Percentiles rank a stretch among this genome's conserved stretches.
Conservation (phyloP, 2,329 filamentous ascomycete genomes). For the Periconia sp. region DNA sequence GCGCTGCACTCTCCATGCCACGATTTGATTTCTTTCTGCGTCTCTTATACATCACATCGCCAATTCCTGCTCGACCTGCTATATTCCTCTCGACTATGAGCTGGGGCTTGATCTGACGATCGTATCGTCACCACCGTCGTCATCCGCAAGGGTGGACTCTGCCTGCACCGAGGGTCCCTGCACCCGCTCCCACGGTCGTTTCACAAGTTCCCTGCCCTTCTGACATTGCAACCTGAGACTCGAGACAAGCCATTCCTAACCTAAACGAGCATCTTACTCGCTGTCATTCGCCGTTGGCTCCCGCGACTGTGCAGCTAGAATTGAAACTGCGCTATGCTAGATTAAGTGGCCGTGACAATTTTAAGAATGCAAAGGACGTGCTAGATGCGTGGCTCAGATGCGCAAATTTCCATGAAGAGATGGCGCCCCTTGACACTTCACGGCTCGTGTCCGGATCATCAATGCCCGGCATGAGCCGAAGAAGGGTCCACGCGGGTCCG, state of each 20-base stretch:
- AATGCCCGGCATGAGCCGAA: too few relatives aligned
- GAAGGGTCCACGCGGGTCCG: too few relatives aligned
- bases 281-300: slow-evolving; percentile 1
- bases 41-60: slow-evolving; percentile 1
- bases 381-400: too few relatives aligned
- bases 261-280: slow-evolving; percentile 8
- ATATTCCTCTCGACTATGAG: not conserved
- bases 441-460: too few relatives aligned
- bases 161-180: slow-evolving; percentile 4
- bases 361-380: too few relatives aligned
- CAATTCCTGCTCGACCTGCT: not conserved
- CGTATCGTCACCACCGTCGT: slow-evolving; percentile 7
- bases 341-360: too few relatives aligned
- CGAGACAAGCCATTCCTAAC: slow-evolving; percentile 7
- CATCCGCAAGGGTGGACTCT: slow-evolving; percentile 7
- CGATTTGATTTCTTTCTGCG: slow-evolving; percentile 5
- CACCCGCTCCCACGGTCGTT: slow-evolving; percentile 11
- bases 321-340: too few relatives aligned
- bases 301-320: too few relatives aligned
- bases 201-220: slow-evolving; percentile 12
- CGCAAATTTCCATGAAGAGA: too few relatives aligned
- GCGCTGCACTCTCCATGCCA: not conserved
- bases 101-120: not conserved
- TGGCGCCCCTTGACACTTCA: too few relatives aligned
- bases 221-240: slow-evolving; percentile 13